Evolutionary conservation across 805 yeast genomes (phyloP), one percentile per base, ranked within the genome.

Genomic region (Cyberlindnera amylophila): DNA sequence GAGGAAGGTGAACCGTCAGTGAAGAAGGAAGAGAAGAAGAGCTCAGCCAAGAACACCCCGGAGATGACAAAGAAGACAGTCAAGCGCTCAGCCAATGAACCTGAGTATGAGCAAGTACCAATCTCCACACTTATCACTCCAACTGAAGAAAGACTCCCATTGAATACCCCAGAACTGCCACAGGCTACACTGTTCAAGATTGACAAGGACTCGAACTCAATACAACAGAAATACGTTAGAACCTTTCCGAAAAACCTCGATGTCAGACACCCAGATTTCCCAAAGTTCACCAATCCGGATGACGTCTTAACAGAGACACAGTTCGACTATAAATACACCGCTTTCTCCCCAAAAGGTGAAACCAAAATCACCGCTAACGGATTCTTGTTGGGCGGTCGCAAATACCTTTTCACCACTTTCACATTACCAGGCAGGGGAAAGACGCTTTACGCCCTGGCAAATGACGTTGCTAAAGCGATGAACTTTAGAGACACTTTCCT

Each of bases 401-500:
- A 62, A 36, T 75, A 58, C 44, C 35, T 67, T 12, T 62, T 72
- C 37, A 55, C 63, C 13, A 64, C 70, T 0, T 74, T 75, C 47
- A 63, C 60, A 4, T 47, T 72, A 8, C 70, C 74, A 6, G 59
- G 61, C 0, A 58, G 58, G 18, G 70, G 71, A n/a, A 47, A 54
- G 31, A 62, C 55, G 36, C 52, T 64, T 27, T 74, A 61, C 45
- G 70, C 66, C 45, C 42, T 74, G 59, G 66, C 72, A 41, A 58
- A 64, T 21, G 64, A 67, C 50, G 55, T 64, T 45, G 71, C 73
- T 35, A 63, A 75, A 46, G 57, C 63, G 18, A 57, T 76, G 38
- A 57, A 64, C 32, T 63, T 67, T 55, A 62, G 75, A 42, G 82
- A 77, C 51, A 72, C 78, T 31, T 79, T 76, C 52, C 61, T 78